Percentiles rank a stretch among this genome's conserved stretches.
Conservation (phyloP, 768 basidiomycete genomes). For the Clathrus columnatus region DNA sequence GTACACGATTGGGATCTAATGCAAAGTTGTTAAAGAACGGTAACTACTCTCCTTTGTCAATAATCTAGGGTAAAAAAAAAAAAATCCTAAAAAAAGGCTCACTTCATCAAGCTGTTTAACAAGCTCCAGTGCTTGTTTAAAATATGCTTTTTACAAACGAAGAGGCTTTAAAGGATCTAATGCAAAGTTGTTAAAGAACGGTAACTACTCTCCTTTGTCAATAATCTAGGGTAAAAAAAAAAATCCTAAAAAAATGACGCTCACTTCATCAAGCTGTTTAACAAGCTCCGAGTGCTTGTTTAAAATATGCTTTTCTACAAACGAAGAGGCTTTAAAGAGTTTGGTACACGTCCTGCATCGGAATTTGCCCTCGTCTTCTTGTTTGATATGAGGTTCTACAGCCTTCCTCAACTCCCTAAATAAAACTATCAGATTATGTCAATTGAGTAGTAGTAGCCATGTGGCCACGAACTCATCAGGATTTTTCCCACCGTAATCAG, state of each 20-base stretch:
- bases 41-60: constrained; percentile 36
- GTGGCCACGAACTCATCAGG: constrained; percentile 66
- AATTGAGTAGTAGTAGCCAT: constrained; percentile 6
- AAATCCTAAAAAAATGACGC: constrained; percentile 20
- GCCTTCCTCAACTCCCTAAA: constrained; percentile 72
- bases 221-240: too few relatives aligned
- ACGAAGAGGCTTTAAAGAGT: constrained; percentile 93
- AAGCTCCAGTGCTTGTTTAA: constrained; percentile 85
- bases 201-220: constrained; percentile 39
- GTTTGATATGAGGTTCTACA: constrained; percentile 75
- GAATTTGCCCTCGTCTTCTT: constrained; percentile 96
- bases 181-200: constrained; percentile 93
- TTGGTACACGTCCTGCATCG: constrained; percentile 95
- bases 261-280: constrained; percentile 77
- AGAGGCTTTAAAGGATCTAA: constrained; percentile 98
- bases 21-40: constrained; percentile 94
- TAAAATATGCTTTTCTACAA: constrained; percentile 94
- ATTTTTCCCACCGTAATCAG: constrained; percentile 82
- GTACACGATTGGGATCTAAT: constrained; percentile 89
- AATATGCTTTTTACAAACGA: constrained; percentile 96
- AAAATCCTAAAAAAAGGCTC: constrained; percentile 23
- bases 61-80: too few relatives aligned
- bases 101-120: constrained; percentile 83
- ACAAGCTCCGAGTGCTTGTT: constrained; percentile 90
- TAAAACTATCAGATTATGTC: constrained; percentile 14